Evolutionary conservation across 1,284 basidiomycete genomes (phyloP).

Genomic region (Ganoderma leucocontextum): DNA sequence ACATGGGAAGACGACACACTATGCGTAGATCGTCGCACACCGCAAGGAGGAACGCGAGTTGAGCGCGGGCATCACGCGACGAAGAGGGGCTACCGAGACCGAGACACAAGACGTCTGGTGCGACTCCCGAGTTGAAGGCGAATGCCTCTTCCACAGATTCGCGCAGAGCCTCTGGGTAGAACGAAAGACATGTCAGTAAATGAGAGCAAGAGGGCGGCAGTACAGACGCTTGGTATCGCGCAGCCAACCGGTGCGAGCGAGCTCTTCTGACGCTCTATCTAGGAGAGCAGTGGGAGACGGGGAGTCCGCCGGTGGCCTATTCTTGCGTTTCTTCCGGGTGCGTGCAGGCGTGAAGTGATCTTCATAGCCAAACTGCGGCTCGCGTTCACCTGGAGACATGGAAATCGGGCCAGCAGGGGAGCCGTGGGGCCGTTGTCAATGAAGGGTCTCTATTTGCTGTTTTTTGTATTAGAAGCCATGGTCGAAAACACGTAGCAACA

Average conservation of each 20-base stretch:
- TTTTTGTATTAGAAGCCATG: background rate
- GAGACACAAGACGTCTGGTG: conserved; percentile 57
- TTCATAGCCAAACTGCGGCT: conserved; percentile 44
- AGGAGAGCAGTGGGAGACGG: conserved; percentile 36
- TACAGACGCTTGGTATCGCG: conserved; percentile 40
- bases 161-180: conserved; percentile 45
- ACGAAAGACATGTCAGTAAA: conserved; percentile 17
- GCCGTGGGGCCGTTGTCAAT: background rate
- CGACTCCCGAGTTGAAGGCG: conserved; percentile 15
- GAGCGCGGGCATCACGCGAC: conserved; percentile 68
- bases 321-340: conserved; percentile 43
- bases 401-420: background rate
- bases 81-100: conserved; percentile 73
- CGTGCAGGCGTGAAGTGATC: conserved; percentile 47
- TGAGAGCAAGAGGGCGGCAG: conserved; percentile 37
- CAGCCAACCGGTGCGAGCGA: conserved; percentile 39
- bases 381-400: conserved; percentile 22
- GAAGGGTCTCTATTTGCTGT: background rate
- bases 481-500: background rate
- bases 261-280: conserved; percentile 37
- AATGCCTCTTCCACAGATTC: conserved; percentile 41
- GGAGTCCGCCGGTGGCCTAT: conserved; percentile 32
- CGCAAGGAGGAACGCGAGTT: conserved; percentile 70
- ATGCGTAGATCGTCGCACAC: conserved; percentile 60
- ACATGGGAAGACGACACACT: conserved; percentile 54